phyloP scores from a whole-genome alignment of 176 grass and related monocot species.

The Phragmites australis region DNA sequence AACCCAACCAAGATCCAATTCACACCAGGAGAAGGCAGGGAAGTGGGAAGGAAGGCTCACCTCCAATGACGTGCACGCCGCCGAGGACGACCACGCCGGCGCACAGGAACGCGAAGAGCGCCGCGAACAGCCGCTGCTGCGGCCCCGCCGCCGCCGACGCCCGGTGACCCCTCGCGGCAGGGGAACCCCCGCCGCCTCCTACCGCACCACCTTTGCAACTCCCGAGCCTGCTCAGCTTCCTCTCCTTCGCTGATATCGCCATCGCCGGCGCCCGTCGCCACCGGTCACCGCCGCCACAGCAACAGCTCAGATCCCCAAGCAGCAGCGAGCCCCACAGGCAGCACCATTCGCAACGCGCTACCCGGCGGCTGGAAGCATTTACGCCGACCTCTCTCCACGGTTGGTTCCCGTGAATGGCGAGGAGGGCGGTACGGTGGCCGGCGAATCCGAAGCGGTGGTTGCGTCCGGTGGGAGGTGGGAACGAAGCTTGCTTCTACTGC shows the following conservation, averaged over 20 bases:
- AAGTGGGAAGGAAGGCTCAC: slow-evolving; percentile 27
- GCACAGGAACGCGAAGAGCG: slow-evolving; percentile 54
- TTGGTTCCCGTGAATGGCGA: not conserved
- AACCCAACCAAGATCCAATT: slow-evolving; percentile 46
- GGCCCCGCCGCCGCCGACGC: not conserved
- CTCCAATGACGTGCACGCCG: slow-evolving; percentile 57
- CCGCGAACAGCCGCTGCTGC: slow-evolving; percentile 43
- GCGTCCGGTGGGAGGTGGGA: not conserved
- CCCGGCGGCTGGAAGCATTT: not conserved
- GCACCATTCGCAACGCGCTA: slow-evolving; percentile 30
- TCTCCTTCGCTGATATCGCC: slow-evolving; percentile 46
- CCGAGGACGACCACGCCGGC: slow-evolving; percentile 33
- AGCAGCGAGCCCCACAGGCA: not conserved
- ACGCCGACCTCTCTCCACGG: not conserved
- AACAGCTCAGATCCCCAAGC: slow-evolving; percentile 40
- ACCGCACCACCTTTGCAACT: not conserved
- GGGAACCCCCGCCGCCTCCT: slow-evolving; percentile 12
- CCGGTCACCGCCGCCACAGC: not conserved
- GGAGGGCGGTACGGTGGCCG: slow-evolving; percentile 23
- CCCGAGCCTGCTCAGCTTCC: slow-evolving; percentile 49
- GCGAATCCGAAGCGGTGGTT: slow-evolving; percentile 47
- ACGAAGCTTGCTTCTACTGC: not conserved
- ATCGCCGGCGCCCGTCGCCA: slow-evolving; percentile 11
- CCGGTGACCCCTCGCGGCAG: slow-evolving; percentile 42
- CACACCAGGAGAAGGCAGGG: not conserved